These are phyloP conservation scores for Neurospora sp. DNA, from an alignment of 495 filamentous ascomycete species.

Conservation along the genomic window DNA sequence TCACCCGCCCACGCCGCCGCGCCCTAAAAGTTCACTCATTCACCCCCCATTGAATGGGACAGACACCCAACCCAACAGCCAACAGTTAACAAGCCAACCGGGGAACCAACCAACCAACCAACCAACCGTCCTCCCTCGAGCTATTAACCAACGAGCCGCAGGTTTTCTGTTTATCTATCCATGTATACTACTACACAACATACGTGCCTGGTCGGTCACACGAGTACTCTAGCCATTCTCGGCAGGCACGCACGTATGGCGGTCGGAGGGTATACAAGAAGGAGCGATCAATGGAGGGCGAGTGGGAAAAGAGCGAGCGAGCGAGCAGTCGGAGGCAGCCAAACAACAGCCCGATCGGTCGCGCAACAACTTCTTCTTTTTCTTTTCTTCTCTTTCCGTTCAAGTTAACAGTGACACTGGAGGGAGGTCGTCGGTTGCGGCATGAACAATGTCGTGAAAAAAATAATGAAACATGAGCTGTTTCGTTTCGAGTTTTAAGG, in stretches of 20 bases:
- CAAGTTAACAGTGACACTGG: no score
- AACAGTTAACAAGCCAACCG: not conserved
- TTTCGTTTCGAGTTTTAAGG: no score
- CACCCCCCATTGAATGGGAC: not conserved
- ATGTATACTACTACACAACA: not conserved
- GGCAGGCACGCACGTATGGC: not conserved
- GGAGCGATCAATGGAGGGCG: no score
- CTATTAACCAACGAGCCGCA: not conserved
- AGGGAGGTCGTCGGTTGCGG: no score
- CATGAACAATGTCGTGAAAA: no score
- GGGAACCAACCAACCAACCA: not conserved
- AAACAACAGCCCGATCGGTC: no score
- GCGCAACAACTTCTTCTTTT: no score
- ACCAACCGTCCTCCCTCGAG: not conserved
- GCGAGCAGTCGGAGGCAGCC: no score
- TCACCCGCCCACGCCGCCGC: not conserved
- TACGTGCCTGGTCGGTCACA: not conserved
- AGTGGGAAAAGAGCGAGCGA: no score
- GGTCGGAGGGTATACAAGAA: no score
- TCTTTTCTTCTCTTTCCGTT: no score
- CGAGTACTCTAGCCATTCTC: not conserved
- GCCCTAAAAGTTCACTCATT: not conserved
- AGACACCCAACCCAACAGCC: not conserved
- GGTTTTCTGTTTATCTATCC: not conserved
- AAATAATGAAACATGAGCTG: no score